Base-by-base conservation (phyloP, 2,329 filamentous ascomycete genomes). In the Apiospora saccharicola region DNA sequence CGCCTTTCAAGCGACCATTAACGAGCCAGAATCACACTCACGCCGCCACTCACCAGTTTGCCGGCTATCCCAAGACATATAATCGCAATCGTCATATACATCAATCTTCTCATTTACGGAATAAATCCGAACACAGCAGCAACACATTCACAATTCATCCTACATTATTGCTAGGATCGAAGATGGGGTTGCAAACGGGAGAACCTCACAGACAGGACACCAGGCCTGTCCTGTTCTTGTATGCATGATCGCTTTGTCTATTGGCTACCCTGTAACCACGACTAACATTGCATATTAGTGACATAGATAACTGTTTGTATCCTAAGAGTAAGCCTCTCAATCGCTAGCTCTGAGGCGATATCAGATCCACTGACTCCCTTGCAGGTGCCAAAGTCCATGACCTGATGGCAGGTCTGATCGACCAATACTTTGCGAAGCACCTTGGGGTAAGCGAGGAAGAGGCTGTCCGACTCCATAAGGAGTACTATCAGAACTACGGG, bases 241-340 rank as follows among this genome's bases (percentile, higher is more conserved):
- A 73, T 10, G 57, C 34, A 64, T 3, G 14, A 12, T n/a, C n/a
- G 13, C 34, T 41, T 41, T 41, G 81, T 83, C 75, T 46, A 34
- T 22, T 61, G 19, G 44, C 22, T 3, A 67, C 19, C 12, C 67
- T 19, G 46, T 19, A 71, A 13, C 41, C 26, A 89, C 22, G 4
- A n/a, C 57, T 64, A 41, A 64, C 57, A 64, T 41, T 41, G 19
- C 3, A 64, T n/a, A 34, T 41, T 41, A 98, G 98, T 80, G 96
- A 99, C 81, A 98, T 99, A 80, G 96, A 99, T 87, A 99, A 99
- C 80, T 99, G 97, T 83, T 90, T 98, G 71, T 98, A 98, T 79
- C 91, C 95, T 0, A 95, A 92, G 83, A 95, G 94, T 95, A 80
- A 83, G 89, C 81, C 30, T 41, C 16, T 19, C 26, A 71, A 26